A percentile compares a stretch with the other conserved stretches of the same genome.
Evolutionary conservation across 352 stramenopile species (phyloP).

Genomic region (Halophytophthora polymorphica): DNA sequence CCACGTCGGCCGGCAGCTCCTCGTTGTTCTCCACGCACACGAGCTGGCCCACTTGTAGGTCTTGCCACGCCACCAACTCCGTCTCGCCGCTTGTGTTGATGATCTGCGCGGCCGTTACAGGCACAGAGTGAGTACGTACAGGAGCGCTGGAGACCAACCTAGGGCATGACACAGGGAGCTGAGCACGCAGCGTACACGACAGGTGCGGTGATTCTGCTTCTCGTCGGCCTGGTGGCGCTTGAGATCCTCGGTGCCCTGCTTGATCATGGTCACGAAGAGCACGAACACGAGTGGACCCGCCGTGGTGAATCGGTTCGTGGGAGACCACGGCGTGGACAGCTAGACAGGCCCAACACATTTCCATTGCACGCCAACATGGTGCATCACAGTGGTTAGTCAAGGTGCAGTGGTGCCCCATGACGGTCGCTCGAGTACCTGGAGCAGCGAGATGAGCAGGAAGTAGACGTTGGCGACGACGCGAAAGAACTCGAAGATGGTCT

Average conservation of each 20-base stretch:
- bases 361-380: background rate
- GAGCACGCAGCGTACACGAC: conserved; percentile 24
- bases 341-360: conserved; percentile 9
- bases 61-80: conserved; percentile 57
- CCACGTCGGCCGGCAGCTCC: conserved; percentile 85
- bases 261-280: conserved; percentile 71
- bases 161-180: background rate
- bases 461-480: conserved; percentile 93
- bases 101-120: conserved; percentile 22
- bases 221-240: conserved; percentile 67
- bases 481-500: conserved; percentile 94
- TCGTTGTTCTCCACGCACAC: conserved; percentile 79
- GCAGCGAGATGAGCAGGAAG: conserved; percentile 91
- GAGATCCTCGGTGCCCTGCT: conserved; percentile 67
- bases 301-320: conserved; percentile 74
- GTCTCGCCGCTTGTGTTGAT: conserved; percentile 38
- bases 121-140: background rate
- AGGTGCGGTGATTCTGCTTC: conserved; percentile 57
- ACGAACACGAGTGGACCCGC: conserved; percentile 69
- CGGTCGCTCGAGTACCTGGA: too few relatives aligned
- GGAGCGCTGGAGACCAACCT: background rate
- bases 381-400: background rate
- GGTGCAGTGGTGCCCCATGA: too few relatives aligned
- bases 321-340: conserved; percentile 58
- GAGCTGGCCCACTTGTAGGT: conserved; percentile 76